phyloP scores from a whole-genome alignment of 2,329 filamentous ascomycete genomes.

The Pseudogymnoascus sp. region DNA sequence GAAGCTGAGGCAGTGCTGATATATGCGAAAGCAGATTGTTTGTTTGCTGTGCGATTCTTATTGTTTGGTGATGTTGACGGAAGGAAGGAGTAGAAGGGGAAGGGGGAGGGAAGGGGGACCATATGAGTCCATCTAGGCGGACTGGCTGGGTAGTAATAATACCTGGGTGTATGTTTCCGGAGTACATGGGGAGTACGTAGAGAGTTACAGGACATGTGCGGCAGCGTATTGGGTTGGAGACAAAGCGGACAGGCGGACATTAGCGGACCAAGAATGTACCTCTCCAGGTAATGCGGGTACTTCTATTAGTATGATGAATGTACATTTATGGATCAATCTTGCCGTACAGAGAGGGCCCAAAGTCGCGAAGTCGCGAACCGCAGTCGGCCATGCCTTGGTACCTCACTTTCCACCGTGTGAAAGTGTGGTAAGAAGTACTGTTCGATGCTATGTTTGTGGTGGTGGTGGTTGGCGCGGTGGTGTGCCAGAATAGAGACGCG shows the following conservation, averaged over 20 bases:
- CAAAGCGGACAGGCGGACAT: neutral
- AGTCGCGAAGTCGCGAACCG: neutral
- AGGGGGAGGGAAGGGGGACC: constrained; percentile 27
- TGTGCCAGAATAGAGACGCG: neutral
- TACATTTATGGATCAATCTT: constrained; percentile 1
- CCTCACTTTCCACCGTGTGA: neutral
- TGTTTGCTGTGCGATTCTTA: constrained; percentile 29
- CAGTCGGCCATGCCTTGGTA: neutral
- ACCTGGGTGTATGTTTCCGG: neutral
- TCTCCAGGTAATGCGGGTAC: neutral
- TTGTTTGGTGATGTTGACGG: constrained; percentile 41
- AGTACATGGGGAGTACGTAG: neutral
- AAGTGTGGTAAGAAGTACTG: constrained; percentile 1
- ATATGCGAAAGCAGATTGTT: constrained; percentile 24
- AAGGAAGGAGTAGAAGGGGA: constrained; percentile 29
- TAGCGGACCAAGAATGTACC: neutral
- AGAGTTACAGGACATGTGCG: neutral
- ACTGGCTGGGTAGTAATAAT: neutral
- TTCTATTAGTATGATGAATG: neutral
- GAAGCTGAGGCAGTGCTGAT: neutral
- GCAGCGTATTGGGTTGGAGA: neutral
- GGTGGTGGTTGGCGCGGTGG: neutral
- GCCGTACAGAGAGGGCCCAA: neutral
- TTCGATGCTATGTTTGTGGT: neutral
- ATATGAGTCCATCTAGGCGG: neutral